These are phyloP conservation scores for Scenedesmus sp. DNA, from an alignment of 163 green algal genomes.

Conservation along the genomic window DNA sequence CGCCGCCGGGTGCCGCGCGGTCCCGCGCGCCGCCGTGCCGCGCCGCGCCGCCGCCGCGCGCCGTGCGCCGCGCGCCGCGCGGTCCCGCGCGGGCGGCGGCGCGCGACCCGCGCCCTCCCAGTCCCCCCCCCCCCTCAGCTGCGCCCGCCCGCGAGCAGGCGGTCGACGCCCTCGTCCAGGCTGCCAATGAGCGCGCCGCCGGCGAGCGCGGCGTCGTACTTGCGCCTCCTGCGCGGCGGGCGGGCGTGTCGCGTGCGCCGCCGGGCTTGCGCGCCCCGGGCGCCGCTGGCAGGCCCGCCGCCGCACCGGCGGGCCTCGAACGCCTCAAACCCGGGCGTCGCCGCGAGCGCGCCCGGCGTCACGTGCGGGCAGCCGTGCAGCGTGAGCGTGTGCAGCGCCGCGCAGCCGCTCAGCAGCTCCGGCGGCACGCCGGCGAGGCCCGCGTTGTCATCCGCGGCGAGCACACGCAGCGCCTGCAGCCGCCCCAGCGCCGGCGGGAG, in stretches of 20 bases:
- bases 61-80: too few relatives aligned
- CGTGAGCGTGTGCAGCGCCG: conserved; percentile 70
- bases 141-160: conserved; percentile 17
- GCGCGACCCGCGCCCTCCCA: too few relatives aligned
- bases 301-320: conserved; percentile 73
- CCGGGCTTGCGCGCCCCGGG: too few relatives aligned
- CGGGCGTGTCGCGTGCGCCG: too few relatives aligned
- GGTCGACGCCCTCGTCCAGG: conserved; percentile 69
- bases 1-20: too few relatives aligned
- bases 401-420: conserved; percentile 66
- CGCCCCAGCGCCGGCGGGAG: conserved; percentile 49
- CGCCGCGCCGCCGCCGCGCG: too few relatives aligned
- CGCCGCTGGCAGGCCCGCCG: too few relatives aligned
- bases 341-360: conserved; percentile 47
- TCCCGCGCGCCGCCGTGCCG: too few relatives aligned
- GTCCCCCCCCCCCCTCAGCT: too few relatives aligned
- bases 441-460: conserved; percentile 63
- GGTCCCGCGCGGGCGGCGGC: too few relatives aligned
- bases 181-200: conserved; percentile 60
- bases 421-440: conserved; percentile 57
- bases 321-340: conserved; percentile 58
- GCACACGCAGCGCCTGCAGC: conserved; percentile 50
- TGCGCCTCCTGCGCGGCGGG: too few relatives aligned
- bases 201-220: conserved; percentile 73
- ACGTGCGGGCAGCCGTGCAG: conserved; percentile 62